Conservation (phyloP, 768 basidiomycete species). For the Lactarius sp. region DNA sequence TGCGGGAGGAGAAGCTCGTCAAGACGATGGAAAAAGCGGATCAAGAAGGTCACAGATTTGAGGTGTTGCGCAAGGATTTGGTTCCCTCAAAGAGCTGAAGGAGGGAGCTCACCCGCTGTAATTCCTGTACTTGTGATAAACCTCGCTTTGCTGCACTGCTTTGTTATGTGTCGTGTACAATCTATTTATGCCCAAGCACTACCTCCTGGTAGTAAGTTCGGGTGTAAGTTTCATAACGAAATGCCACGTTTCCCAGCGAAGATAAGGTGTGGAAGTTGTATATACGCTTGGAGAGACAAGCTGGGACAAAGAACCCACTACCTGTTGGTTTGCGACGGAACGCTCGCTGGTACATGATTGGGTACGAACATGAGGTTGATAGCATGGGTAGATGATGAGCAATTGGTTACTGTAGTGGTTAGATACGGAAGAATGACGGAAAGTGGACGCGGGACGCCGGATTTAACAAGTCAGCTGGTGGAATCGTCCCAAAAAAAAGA, state of each 20-base stretch:
- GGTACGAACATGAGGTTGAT: not conserved
- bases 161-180: slow-evolving; percentile 17
- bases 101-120: not conserved
- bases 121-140: not conserved
- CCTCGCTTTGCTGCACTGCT: slow-evolving; percentile 6
- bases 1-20: slow-evolving; percentile 54
- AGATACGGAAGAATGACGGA: not conserved
- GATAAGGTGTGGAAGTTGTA: not conserved
- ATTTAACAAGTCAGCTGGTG: not conserved
- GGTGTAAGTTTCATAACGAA: not conserved
- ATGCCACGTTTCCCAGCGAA: not conserved
- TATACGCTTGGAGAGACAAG: not conserved
- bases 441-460: not conserved
- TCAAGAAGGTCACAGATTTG: slow-evolving; percentile 50
- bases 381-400: not conserved
- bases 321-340: not conserved
- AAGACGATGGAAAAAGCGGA: slow-evolving; percentile 61
- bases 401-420: not conserved
- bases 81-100: slow-evolving; percentile 10
- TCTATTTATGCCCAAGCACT: slow-evolving; percentile 1
- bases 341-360: not conserved
- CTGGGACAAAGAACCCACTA: not conserved
- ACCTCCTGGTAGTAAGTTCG: not conserved
- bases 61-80: slow-evolving; percentile 38
- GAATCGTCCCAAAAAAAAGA: slow-evolving; percentile 4